These are phyloP conservation scores for Lactarius sanguifluus DNA, from an alignment of 768 basidiomycete genomes.

Conservation along the genomic window DNA sequence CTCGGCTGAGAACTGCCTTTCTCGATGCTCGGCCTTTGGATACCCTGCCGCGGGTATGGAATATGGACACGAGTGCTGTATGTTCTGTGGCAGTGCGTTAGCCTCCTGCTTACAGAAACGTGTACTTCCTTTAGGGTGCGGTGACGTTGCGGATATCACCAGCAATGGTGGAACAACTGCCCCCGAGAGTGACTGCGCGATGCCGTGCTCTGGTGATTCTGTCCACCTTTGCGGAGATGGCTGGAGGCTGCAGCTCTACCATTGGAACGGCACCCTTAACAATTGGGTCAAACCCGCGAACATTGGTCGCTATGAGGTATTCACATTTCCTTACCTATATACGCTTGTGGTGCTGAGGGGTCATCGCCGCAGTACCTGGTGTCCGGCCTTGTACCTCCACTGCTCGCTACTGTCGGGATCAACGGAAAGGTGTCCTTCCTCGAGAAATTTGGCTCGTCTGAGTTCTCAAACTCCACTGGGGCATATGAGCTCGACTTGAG, in stretches of 20 bases:
- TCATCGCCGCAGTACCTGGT: conserved; percentile 41
- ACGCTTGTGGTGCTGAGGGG: not conserved
- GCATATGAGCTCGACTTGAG: conserved; percentile 76
- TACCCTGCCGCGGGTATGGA: conserved; percentile 71
- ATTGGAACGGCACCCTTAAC: not conserved
- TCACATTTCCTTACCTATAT: not conserved
- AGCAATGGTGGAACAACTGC: conserved; percentile 37
- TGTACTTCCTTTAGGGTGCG: conserved; percentile 52
- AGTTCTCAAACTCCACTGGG: conserved; percentile 62
- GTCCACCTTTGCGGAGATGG: conserved; percentile 65
- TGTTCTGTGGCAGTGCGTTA: conserved; percentile 30
- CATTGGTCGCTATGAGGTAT: not conserved
- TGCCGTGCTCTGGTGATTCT: conserved; percentile 69
- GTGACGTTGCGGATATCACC: conserved; percentile 58
- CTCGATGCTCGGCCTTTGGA: conserved; percentile 68
- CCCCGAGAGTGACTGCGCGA: conserved; percentile 42
- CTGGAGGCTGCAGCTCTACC: conserved; percentile 10
- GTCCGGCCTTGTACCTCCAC: conserved; percentile 64
- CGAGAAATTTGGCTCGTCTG: conserved; percentile 43
- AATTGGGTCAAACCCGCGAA: not conserved
- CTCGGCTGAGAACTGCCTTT: conserved; percentile 62
- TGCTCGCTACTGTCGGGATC: conserved; percentile 72
- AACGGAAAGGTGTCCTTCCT: conserved; percentile 82
- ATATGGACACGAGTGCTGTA: conserved; percentile 73
- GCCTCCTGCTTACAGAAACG: not conserved